A percentile compares a stretch with the other conserved stretches of the same genome.
Evolutionary conservation across 371 early-diverging fungal genomes (phyloP).

Genomic region (Lichtheimia hyalospora): DNA sequence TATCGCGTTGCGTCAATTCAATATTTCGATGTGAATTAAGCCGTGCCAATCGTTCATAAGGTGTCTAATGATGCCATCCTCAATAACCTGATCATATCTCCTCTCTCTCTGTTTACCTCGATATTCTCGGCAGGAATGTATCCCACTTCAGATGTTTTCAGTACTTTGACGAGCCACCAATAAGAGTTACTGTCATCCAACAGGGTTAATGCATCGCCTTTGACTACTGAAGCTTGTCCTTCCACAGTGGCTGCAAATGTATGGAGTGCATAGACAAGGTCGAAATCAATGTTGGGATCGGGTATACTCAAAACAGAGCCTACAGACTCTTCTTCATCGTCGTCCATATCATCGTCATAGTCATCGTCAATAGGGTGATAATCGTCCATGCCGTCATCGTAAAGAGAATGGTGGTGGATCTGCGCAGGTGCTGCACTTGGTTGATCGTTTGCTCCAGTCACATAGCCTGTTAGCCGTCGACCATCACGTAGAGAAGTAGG

Average conservation of each 20-base stretch:
- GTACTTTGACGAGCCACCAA: conserved; percentile 96
- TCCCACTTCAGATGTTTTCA: conserved; percentile 88
- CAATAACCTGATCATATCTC: neutral
- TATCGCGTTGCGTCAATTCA: conserved; percentile 44
- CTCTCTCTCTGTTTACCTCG: conserved; percentile 54
- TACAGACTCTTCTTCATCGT: conserved; percentile 51
- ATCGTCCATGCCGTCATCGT: conserved; percentile 46
- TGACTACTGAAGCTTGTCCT: conserved; percentile 91
- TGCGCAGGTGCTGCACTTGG: conserved; percentile 3
- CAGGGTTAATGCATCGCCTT: conserved; percentile 86
- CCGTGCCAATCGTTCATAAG: conserved; percentile 87
- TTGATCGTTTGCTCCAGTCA: neutral
- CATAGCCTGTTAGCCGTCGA: conserved; percentile 17
- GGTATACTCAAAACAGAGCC: conserved; percentile 61
- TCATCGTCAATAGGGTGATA: conserved; percentile 25
- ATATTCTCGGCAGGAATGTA: conserved; percentile 97
- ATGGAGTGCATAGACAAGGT: conserved; percentile 89
- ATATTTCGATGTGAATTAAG: conserved; percentile 88
- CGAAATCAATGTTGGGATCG: conserved; percentile 76
- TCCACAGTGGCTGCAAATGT: conserved; percentile 94
- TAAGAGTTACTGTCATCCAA: conserved; percentile 96
- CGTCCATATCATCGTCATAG: conserved; percentile 38
- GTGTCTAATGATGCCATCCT: conserved; percentile 62
- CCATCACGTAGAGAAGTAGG: conserved; percentile 2
- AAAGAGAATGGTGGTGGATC: conserved; percentile 33